Evolutionary conservation across 2,329 filamentous ascomycete genomes (phyloP), one percentile per base, ranked within the genome.

Genomic region (Aspergillus sp.): DNA sequence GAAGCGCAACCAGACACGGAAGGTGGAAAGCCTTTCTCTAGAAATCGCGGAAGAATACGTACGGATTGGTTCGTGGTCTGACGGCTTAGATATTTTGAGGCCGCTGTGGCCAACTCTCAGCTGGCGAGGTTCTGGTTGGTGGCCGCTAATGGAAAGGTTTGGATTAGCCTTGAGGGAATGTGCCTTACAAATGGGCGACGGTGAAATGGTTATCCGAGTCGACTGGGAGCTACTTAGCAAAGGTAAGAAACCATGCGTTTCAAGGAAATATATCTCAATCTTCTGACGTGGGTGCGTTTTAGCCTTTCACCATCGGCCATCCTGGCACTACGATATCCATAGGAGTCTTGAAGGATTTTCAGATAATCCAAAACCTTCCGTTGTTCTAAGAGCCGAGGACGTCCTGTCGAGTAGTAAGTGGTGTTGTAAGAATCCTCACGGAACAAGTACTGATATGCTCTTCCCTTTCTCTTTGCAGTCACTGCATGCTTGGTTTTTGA

Each of bases 71-170:
- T 70, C 69, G 23, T 81, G 77, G 64, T 59, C 65, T 4, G 72
- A 79, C 41, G 81, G 78, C 5, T 66, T 78, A 46, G 61, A 71
- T 20, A 65, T 78, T 2, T 66, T 84, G 17, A 66, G 67, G 32
- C 71, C 77, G 3, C 59, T 82, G 1, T 84, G 81, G 81, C 60
- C 75, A 37, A 70, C 61, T 7, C 74, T 78, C 60, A 72, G 68
- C n/a, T 84, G 81, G 81, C 75, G 82, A 41, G 65, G 64, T 39
- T 75, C 81, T 57, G 73, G 76, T n/a, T 84, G 81, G 81, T 80
- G 76, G 73, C 60, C 66, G 38, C 67, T 82, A 3, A 77, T 81
- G 52, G 71, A 70, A 46, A 73, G 76, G 37, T 73, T 82, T 37
- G 68, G 78, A 41, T 77, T 73, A 69, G 67, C 73, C 7, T 63